phyloP scores from a whole-genome alignment of 2,329 filamentous ascomycete genomes.

The Scortechinia acanthostroma region DNA sequence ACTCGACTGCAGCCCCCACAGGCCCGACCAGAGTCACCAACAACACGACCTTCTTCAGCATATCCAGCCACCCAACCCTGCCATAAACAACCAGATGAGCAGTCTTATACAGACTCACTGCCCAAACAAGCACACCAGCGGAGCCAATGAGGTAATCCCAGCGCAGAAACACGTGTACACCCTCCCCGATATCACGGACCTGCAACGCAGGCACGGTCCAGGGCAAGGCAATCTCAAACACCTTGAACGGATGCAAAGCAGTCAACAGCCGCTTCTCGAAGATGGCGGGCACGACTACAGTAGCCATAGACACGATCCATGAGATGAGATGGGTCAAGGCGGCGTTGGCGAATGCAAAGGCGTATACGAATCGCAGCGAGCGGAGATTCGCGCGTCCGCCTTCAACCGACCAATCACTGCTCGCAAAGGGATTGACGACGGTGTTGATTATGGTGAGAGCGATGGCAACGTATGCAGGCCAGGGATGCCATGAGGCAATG shows the following conservation, averaged over 20 bases:
- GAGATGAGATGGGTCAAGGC: conserved; percentile 23
- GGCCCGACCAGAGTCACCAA: conserved; percentile 23
- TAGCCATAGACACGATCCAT: conserved; percentile 16
- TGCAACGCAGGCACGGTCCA: conserved; percentile 8
- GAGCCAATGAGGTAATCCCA: conserved; percentile 32
- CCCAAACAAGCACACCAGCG: conserved; percentile 26
- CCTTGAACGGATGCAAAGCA: conserved; percentile 21
- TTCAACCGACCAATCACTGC: conserved; percentile 4
- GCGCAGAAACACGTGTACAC: conserved; percentile 28
- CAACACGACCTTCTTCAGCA: conserved; percentile 18
- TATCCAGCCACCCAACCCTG: conserved; percentile 6
- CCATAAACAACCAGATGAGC: conserved; percentile 12
- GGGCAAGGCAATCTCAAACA: conserved; percentile 23
- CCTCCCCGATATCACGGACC: conserved; percentile 21
- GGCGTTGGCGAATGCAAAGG: conserved; percentile 23
- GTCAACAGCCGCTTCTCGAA: conserved; percentile 17
- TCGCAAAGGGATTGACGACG: conserved; percentile 4
- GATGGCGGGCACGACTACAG: conserved; percentile 13
- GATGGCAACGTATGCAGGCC: conserved; percentile 29
- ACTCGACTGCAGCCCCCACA: conserved; percentile 25
- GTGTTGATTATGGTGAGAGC: conserved; percentile 16
- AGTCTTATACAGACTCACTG: conserved; percentile 14
- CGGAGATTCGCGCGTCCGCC: conserved; percentile 12
- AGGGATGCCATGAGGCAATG: conserved; percentile 32
- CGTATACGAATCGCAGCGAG: conserved; percentile 25